A percentile compares a stretch with the other conserved stretches of the same genome.
phyloP scores from a whole-genome alignment of 148 eudicot genomes.

The Chenopodium berlandieri region DNA sequence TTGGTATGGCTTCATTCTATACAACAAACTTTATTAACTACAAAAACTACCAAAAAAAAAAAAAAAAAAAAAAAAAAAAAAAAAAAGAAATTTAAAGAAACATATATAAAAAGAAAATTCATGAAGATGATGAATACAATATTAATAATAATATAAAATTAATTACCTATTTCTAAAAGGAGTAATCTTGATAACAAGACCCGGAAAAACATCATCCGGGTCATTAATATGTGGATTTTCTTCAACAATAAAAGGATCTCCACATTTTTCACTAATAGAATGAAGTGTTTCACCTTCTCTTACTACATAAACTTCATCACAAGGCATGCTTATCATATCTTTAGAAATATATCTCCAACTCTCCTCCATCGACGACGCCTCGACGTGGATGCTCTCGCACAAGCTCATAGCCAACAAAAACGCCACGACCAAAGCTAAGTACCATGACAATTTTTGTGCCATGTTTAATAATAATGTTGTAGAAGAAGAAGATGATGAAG shows the following conservation, averaged over 20 bases:
- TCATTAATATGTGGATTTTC: constrained; percentile 80
- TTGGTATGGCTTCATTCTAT: background rate
- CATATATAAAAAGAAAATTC: background rate
- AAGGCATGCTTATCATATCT: constrained; percentile 28
- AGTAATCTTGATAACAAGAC: constrained; percentile 65
- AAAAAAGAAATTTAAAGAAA: too few relatives aligned
- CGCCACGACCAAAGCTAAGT: constrained; percentile 46
- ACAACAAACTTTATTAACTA: background rate
- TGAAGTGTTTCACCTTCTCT: constrained; percentile 75
- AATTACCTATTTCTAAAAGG: constrained; percentile 40
- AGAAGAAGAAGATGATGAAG: background rate
- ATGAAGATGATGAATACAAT: background rate
- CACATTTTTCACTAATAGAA: constrained; percentile 72
- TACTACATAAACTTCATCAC: constrained; percentile 75
- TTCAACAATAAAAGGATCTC: constrained; percentile 79
- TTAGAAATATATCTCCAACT: background rate
- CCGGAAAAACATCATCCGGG: constrained; percentile 84
- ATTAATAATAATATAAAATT: too few relatives aligned
- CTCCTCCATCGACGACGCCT: constrained; percentile 1
- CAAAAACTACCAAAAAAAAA: background rate
- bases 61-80: background rate
- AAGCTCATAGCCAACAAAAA: constrained; percentile 53
- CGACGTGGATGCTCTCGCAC: constrained; percentile 31
- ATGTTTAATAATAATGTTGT: background rate
- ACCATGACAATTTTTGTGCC: constrained; percentile 54